Percentiles rank a stretch among this genome's conserved stretches.
phyloP scores from a whole-genome alignment of 2,329 filamentous ascomycete genomes.

The Ophiostoma triangulosporum region DNA sequence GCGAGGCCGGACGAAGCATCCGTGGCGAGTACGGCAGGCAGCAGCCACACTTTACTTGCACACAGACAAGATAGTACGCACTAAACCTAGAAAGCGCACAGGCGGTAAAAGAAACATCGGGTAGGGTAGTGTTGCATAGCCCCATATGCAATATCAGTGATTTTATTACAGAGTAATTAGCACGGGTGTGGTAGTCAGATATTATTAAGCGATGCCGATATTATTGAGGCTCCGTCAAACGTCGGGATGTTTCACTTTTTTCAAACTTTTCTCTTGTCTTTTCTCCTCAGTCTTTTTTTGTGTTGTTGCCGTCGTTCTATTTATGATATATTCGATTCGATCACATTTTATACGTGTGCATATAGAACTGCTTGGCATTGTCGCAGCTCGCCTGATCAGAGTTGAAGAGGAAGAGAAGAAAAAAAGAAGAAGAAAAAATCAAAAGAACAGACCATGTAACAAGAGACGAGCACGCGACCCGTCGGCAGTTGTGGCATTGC shows the following conservation, averaged over 20 bases:
- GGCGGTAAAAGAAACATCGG: conserved; percentile 9
- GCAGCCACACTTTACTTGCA: no score
- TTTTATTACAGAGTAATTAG: no score
- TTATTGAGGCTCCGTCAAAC: conserved; percentile 5
- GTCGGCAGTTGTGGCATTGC: no score
- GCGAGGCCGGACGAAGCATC: no score
- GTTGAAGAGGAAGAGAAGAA: not conserved
- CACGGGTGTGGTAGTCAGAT: no score
- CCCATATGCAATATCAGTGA: no score
- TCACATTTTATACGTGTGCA: no score
- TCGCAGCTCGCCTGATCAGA: not conserved
- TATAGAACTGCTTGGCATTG: not conserved
- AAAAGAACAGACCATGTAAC: not conserved
- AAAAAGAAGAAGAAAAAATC: not conserved
- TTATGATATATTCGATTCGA: no score
- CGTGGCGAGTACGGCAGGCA: no score
- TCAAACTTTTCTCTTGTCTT: not conserved
- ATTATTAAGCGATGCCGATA: not conserved
- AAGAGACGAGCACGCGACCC: no score
- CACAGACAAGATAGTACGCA: no score
- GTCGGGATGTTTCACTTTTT: conserved; percentile 10
- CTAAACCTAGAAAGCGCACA: not conserved
- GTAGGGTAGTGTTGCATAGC: conserved; percentile 5
- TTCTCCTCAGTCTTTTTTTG: not conserved
- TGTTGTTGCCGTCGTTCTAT: no score